Conservation (phyloP, 805 yeast genomes). For the Saccharomycopsis javanensis region DNA sequence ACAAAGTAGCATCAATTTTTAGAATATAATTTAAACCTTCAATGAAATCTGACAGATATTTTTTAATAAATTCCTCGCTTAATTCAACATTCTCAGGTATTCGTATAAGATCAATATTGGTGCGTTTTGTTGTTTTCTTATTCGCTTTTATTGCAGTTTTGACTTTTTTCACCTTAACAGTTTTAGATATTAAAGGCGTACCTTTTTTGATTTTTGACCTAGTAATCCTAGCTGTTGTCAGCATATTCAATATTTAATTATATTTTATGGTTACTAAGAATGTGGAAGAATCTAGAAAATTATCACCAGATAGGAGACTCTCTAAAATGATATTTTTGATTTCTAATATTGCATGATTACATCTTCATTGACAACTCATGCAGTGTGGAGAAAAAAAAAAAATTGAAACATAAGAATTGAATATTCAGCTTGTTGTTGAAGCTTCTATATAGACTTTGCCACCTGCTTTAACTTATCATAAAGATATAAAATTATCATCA, state of each 20-base stretch:
- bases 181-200: background rate
- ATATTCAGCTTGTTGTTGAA: background rate
- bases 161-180: background rate
- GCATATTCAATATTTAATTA: background rate
- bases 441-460: background rate
- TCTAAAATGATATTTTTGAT: background rate
- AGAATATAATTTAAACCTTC: constrained; percentile 29
- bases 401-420: background rate
- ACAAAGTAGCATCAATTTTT: constrained; percentile 30
- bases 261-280: background rate
- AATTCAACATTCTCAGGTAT: background rate
- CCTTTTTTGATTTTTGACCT: constrained; percentile 6
- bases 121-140: background rate
- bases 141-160: background rate
- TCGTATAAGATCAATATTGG: background rate
- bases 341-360: too few species aligned
- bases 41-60: constrained; percentile 22
- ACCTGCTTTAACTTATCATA: background rate
- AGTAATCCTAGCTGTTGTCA: constrained; percentile 5
- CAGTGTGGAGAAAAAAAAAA: background rate
- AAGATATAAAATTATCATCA: too few species aligned
- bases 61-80: background rate
- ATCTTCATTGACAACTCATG: background rate
- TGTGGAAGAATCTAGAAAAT: background rate
- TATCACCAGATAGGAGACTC: background rate